Conservation (phyloP, 176 grass and related monocot species). For the Chloris gayana region DNA sequence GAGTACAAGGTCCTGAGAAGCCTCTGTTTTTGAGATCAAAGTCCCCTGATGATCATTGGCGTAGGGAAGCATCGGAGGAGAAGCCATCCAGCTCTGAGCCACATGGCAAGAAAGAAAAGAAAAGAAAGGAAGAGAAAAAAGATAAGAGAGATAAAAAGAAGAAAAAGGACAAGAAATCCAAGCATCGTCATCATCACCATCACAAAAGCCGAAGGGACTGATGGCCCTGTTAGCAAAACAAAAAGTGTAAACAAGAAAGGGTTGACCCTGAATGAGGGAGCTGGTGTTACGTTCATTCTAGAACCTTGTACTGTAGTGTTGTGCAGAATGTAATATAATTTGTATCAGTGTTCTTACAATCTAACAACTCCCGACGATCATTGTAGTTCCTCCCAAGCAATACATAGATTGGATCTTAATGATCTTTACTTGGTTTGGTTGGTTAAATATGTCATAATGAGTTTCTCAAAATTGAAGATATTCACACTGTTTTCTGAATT, state of each 20-base stretch:
- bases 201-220: constrained; percentile 59
- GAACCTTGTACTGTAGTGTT: constrained; percentile 27
- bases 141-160: constrained; percentile 43
- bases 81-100: constrained; percentile 31
- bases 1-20: constrained; percentile 71
- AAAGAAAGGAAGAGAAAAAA: constrained; percentile 36
- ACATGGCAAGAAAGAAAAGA: constrained; percentile 34
- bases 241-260: constrained; percentile 35
- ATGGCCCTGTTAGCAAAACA: not conserved
- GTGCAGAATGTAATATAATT: not conserved
- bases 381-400: not conserved
- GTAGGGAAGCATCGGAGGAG: constrained; percentile 15
- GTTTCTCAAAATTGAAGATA: not conserved
- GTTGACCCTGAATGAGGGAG: not conserved
- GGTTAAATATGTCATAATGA: not conserved
- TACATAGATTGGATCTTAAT: not conserved
- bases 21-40: constrained; percentile 58
- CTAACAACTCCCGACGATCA: not conserved
- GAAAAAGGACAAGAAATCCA: constrained; percentile 66
- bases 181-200: constrained; percentile 43
- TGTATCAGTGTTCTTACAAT: not conserved
- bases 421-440: not conserved
- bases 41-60: constrained; percentile 31
- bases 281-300: not conserved
- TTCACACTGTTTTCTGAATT: not conserved